Percentiles rank a stretch among this genome's conserved stretches.
These are phyloP conservation scores for Cystofilobasidium bisporidii DNA, from an alignment of 768 basidiomycete genomes.

Conservation along the genomic window DNA sequence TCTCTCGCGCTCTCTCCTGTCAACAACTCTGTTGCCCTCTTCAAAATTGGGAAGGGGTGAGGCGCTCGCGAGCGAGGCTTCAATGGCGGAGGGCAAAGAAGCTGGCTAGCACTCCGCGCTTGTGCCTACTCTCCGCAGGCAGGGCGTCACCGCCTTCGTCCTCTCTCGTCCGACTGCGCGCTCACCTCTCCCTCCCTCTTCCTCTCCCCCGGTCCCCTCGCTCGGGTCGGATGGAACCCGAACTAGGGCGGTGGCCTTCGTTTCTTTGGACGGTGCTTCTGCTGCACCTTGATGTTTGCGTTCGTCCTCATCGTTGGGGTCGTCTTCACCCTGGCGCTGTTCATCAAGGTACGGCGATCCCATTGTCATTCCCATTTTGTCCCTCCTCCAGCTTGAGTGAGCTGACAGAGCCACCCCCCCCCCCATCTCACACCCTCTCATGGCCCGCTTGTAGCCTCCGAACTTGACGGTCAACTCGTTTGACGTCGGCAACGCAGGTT, in stretches of 20 bases:
- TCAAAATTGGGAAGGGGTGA: no score
- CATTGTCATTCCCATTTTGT: no score
- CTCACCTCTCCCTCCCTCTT: background rate
- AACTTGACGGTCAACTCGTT: conserved; percentile 15
- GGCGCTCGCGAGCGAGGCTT: no score
- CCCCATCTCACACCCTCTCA: background rate
- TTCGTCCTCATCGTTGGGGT: conserved; percentile 15
- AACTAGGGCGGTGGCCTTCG: conserved; percentile 23
- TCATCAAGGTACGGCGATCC: conserved; percentile 22
- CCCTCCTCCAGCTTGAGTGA: no score
- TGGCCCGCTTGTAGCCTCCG: conserved; percentile 10
- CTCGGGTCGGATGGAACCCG: no score
- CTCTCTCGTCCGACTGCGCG: conserved; percentile 7
- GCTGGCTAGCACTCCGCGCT: no score
- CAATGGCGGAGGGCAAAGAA: no score
- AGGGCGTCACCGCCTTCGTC: no score
- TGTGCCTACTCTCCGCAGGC: no score
- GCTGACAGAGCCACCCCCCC: no score
- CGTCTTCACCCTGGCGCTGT: conserved; percentile 19
- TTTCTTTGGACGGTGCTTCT: conserved; percentile 18
- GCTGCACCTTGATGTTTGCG: conserved; percentile 11
- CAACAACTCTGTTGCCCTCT: no score
- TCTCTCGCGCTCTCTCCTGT: no score
- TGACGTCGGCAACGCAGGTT: conserved; percentile 6
- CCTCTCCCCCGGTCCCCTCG: background rate